These are phyloP conservation scores for Inonotus obliquus DNA, from an alignment of 1,284 basidiomycete species.

Conservation along the genomic window DNA sequence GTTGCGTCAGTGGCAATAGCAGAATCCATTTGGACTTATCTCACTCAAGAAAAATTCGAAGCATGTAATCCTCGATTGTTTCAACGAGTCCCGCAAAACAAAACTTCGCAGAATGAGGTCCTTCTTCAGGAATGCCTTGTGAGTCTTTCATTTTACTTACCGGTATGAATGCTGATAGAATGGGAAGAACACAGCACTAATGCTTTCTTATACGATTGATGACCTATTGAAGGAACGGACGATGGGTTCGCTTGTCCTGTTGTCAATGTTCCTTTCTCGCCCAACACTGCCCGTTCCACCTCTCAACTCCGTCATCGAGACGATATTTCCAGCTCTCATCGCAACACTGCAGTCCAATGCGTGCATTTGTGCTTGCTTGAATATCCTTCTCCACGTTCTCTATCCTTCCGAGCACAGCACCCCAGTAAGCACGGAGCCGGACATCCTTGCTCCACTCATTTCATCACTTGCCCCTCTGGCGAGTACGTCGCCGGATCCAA, in stretches of 20 bases:
- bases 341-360: constrained; percentile 47
- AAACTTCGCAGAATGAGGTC: not conserved
- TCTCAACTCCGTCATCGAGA: constrained; percentile 27
- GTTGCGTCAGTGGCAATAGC: not conserved
- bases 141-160: not conserved
- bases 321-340: constrained; percentile 42
- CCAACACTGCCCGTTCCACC: constrained; percentile 25
- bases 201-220: constrained; percentile 1
- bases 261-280: constrained; percentile 36
- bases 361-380: constrained; percentile 52
- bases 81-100: not conserved
- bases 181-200: not conserved
- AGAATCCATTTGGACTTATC: not conserved
- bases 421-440: constrained; percentile 32
- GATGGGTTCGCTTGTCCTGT: constrained; percentile 39
- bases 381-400: constrained; percentile 42
- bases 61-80: constrained; percentile 11
- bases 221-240: constrained; percentile 22
- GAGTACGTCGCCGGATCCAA: constrained; percentile 53
- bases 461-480: constrained; percentile 49
- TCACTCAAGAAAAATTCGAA: constrained; percentile 7
- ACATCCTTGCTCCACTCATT: constrained; percentile 43
- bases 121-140: constrained; percentile 1
- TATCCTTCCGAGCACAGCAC: constrained; percentile 27
- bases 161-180: not conserved